phyloP scores from a whole-genome alignment of 805 yeast genomes.

The Blastobotrys mokoenaii region DNA sequence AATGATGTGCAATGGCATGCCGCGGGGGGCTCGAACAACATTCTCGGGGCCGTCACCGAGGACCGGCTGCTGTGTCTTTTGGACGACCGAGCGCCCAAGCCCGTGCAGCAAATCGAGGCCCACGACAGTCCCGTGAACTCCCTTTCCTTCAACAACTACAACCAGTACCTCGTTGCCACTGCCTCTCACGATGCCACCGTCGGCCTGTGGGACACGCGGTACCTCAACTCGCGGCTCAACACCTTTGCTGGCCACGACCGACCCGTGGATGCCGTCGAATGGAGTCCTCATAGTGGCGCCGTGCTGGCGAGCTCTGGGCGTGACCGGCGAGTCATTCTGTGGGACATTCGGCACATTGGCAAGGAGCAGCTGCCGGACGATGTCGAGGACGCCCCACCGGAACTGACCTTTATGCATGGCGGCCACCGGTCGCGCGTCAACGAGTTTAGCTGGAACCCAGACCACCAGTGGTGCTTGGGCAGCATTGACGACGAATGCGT shows the following conservation, averaged over 20 bases:
- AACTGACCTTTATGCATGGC: conserved; percentile 72
- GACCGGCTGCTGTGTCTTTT: conserved; percentile 53
- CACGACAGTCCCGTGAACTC: conserved; percentile 60
- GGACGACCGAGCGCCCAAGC: conserved; percentile 42
- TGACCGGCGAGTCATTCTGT: conserved; percentile 62
- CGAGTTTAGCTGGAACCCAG: conserved; percentile 62
- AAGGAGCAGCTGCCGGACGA: conserved; percentile 47
- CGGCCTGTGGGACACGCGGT: conserved; percentile 67
- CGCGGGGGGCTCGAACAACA: conserved; percentile 23
- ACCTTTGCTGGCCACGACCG: conserved; percentile 59
- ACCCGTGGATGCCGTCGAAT: conserved; percentile 47
- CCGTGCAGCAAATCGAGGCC: conserved; percentile 33
- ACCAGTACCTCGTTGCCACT: conserved; percentile 51
- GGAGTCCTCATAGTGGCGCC: conserved; percentile 42
- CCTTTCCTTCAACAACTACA: conserved; percentile 55
- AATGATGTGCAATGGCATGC: conserved; percentile 64
- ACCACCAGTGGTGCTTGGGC: conserved; percentile 47
- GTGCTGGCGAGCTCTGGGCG: conserved; percentile 50
- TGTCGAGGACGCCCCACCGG: conserved; percentile 61
- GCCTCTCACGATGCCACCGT: conserved; percentile 74
- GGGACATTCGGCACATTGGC: conserved; percentile 61
- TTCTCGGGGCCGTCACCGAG: conserved; percentile 68
- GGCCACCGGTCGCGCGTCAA: conserved; percentile 71
- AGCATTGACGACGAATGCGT: conserved; percentile 71
- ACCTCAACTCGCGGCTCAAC: conserved; percentile 49